Evolutionary conservation across 2,329 filamentous ascomycete genomes (phyloP).

Genomic region (Talaromyces pinophilus): DNA sequence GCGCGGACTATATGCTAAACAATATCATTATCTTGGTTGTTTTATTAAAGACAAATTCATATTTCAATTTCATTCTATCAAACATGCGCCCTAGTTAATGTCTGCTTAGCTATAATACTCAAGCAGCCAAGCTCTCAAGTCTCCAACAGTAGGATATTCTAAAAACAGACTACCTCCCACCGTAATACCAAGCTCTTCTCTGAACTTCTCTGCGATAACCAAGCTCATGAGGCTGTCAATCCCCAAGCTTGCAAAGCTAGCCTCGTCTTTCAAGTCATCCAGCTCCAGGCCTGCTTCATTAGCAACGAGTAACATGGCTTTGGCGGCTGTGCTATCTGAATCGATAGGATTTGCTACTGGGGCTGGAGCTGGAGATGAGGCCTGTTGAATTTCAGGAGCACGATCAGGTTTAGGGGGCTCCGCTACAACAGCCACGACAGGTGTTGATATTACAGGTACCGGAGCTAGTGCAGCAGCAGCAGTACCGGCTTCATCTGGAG

Average conservation of each 20-base stretch:
- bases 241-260: slow-evolving; percentile 34
- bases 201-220: slow-evolving; percentile 38
- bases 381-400: too few species aligned
- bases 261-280: neutral
- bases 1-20: too few species aligned
- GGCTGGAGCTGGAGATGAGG: neutral
- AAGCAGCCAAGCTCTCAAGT: neutral
- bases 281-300: neutral
- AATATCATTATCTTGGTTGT: too few species aligned
- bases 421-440: neutral
- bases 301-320: neutral
- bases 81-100: too few species aligned
- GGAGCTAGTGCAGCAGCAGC: neutral
- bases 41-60: too few species aligned
- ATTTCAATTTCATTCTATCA: too few species aligned
- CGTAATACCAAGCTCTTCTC: slow-evolving; percentile 33
- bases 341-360: neutral
- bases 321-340: neutral
- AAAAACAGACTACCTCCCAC: slow-evolving; percentile 21
- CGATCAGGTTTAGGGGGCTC: too few species aligned
- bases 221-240: slow-evolving; percentile 43
- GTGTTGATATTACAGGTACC: too few species aligned
- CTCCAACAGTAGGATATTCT: neutral
- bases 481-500: slow-evolving; percentile 29
- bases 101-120: neutral